Evolutionary conservation across 2,329 filamentous ascomycete species (phyloP), one percentile per base, ranked within the genome.

Genomic region (Talaromyces sp.): DNA sequence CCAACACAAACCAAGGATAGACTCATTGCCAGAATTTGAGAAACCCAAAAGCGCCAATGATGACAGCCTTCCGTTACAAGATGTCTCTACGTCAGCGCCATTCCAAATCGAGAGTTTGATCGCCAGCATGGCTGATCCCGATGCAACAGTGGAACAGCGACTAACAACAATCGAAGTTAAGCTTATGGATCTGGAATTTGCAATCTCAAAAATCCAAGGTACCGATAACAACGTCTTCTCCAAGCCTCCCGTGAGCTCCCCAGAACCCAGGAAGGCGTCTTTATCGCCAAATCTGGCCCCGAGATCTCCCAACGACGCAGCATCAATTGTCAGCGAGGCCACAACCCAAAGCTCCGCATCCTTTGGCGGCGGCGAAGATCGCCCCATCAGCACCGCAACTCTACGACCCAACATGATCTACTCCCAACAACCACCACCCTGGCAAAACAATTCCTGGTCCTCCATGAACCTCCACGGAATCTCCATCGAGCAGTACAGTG

Each of bases 101-200:
- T 75, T 77, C 1, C 74, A 77, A 63, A 73, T 81, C 43, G 74
- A 75, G n/a, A 74, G 73, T 41, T 70, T 81, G 13, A 72, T 79
- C 43, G 75, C 72, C 48, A 71, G 73, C 13, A 78, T 81, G 71
- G 77, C 79, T 52, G 73, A 76, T 43, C 75, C 79, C 62, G 77
- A 78, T 22, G 70, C 75, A 19, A 78, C 74, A 3, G 69, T 83
- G 1, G 80, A 81, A 64, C 79, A 83, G 63, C 75, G 81, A 56
- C 67, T 83, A n/a, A 79, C 79, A 39, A 83, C 81, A 0, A 71
- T 83, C 7, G 81, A 83, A 66, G 81, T 83, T 24, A 83, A 83
- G 66, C 70, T 83, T 59, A 82, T 82, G 67, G 81, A 83, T 57
- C 73, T 83, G 4, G 81, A 83, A 67, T 81, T 81, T 63, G 81